These are phyloP conservation scores for Artemisia annua DNA, from an alignment of 129 eudicot genomes.

Conservation along the genomic window DNA sequence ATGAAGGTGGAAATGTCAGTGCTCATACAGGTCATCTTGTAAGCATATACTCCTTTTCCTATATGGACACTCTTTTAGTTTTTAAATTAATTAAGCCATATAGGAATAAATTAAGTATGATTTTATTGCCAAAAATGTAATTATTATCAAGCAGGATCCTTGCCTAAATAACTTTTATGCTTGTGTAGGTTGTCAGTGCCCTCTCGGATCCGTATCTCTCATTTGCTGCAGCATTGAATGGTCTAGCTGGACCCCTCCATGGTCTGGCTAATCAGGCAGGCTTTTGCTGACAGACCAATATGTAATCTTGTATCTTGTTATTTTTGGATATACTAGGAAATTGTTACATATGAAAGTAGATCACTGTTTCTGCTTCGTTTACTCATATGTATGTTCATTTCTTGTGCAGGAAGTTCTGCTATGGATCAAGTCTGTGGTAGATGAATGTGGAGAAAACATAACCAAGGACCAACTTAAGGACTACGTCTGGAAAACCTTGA, in stretches of 20 bases:
- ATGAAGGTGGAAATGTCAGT: conserved; percentile 99
- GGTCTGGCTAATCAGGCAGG: conserved; percentile 98
- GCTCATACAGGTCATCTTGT: conserved; percentile 99
- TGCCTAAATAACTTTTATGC: conserved; percentile 11
- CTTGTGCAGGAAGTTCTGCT: conserved; percentile 85
- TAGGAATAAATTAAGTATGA: background rate
- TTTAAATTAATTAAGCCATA: background rate
- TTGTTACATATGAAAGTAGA: background rate
- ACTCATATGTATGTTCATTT: conserved; percentile 19
- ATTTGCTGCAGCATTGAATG: conserved; percentile 98
- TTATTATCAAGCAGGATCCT: background rate
- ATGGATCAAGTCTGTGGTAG: conserved; percentile 96
- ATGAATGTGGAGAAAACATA: conserved; percentile 90
- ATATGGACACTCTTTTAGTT: background rate
- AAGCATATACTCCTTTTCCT: conserved; percentile 29
- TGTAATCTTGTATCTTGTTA: background rate
- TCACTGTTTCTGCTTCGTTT: background rate
- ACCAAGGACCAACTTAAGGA: conserved; percentile 80
- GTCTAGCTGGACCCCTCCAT: conserved; percentile 99
- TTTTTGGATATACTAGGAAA: background rate
- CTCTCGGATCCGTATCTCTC: conserved; percentile 99
- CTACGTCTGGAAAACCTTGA: conserved; percentile 95
- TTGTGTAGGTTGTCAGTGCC: conserved; percentile 88
- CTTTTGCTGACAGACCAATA: background rate
- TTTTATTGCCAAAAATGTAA: background rate